Conservation (phyloP, 2,329 filamentous ascomycete genomes). For the Fusarium humuli region DNA sequence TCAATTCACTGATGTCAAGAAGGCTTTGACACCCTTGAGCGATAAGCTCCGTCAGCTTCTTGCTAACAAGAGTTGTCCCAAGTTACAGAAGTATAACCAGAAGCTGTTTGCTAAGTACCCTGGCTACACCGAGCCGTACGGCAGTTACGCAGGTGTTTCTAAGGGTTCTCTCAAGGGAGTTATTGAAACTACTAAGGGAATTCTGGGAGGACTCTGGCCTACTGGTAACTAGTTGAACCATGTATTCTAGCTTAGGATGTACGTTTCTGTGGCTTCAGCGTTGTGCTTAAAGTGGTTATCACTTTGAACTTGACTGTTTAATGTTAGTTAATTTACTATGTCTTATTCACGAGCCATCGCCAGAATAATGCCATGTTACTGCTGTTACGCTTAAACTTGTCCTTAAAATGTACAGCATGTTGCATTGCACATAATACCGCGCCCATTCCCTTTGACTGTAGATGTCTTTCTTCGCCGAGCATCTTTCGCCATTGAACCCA, state of each 20-base stretch:
- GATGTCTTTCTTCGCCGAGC: too few relatives aligned
- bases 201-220: conserved; percentile 5
- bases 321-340: neutral
- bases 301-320: rapidly evolving
- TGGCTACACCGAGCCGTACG: conserved; percentile 17
- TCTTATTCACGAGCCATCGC: neutral
- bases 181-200: neutral
- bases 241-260: rapidly evolving
- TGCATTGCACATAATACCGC: too few relatives aligned
- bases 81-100: conserved; percentile 6
- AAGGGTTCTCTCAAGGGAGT: conserved; percentile 12
- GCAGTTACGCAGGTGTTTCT: conserved; percentile 19
- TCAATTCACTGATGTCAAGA: conserved; percentile 10
- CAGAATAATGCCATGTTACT: too few relatives aligned
- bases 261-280: rapidly evolving
- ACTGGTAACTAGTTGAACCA: neutral
- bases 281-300: rapidly evolving
- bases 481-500: too few relatives aligned
- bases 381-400: too few relatives aligned
- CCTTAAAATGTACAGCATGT: too few relatives aligned
- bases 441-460: too few relatives aligned
- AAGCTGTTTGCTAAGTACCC: conserved; percentile 16
- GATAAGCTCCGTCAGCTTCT: conserved; percentile 9
- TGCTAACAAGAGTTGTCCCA: neutral
- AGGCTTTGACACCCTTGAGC: neutral